Base-by-base conservation (phyloP, 257 asterid species). In the Petunia secreta region DNA sequence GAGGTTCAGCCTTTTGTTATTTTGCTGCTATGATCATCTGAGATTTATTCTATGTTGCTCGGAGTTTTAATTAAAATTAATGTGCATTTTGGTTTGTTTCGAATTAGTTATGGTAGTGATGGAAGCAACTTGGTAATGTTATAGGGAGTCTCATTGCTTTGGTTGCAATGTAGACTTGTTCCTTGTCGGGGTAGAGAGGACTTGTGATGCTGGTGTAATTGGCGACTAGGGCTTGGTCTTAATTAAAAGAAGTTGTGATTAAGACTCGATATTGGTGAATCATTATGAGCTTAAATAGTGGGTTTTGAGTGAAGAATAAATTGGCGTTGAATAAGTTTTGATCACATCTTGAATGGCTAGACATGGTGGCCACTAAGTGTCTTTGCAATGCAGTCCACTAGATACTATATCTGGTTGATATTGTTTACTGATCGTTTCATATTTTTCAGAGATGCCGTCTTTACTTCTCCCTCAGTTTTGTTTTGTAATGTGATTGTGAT, bases 261-360 rank as follows among this genome's bases (percentile, higher is more conserved):
- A 34, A 10, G 69, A 37, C 69, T 63, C 11, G 43, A 37, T 63
- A 10, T 63, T 38, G 44, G 2, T 0, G 44, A 37, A 8, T n/a
- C 14, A 2, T 9, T 25, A 1, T 69, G 58, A 69, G 76, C 58
- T 46, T 46, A 25, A 9, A 14, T 69, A 13, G 8, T 69, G 58
- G 39, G 41, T 44, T 68, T 36, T 6, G 36, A 44, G 55, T 1
- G 55, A 53, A 0, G 10, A 44, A 69, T 5, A 10, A 25, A 38
- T 44, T 69, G 58, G 46, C 58, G 39, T 46, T 69, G 59, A 69
- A 46, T 46, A 16, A 69, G 75, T 68, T 16, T 68, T 69, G 43
- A 46, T 69, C 76, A 16, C 58, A n/a, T 16, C 16, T 46, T 25
- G 38, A 58, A 36, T 62, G 67, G 6, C 3, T 34, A 34, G 15